Evolutionary conservation across 306 rosid species (phyloP), one percentile per base, ranked within the genome.

Genomic region (Senna tora): DNA sequence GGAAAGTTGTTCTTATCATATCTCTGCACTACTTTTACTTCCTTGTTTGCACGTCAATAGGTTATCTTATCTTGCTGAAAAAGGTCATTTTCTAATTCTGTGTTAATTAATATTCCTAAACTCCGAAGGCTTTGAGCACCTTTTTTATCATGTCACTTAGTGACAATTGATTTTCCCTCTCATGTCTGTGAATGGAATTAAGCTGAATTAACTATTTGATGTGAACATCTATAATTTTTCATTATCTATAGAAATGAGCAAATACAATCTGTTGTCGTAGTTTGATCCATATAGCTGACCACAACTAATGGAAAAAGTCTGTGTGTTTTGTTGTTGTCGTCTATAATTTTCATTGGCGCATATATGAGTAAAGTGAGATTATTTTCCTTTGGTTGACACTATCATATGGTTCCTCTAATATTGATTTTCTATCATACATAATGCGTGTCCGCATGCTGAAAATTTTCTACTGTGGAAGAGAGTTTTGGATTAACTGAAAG

Each of bases 1-100:
- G 5, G 60, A 43, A 65, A 65, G 50, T 73, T 80, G 67, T 53
- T 80, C 54, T 59, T 19, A 12, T 63, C 41, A 11, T 21, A 16
- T 74, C 12, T 45, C 38, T 22, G 67, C 69, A 4, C 47, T 45
- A n/a, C 28, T 56, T 53, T 42, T 14, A 45, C 54, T 36, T 51
- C 60, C 60, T 60, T 25, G 5, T 79, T 17, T 64, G 17, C 20
- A 53, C 42, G 8, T 69, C 20, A 47, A 7, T 45, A 21, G 28
- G 39, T 73, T 1, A 33, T 21, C 34, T 73, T 1, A 33, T 21
- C 34, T 5, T 36, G 67, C 41, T 9, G 57, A 46, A 52, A 52
- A 65, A 49, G 47, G 60, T 32, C 22, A 42, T 39, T 7, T 41
- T 67, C 21, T 25, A 19, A 12, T 20, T 46, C 43, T 13, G 15